Percentiles rank a stretch among this genome's conserved stretches.
Conservation (phyloP, 2,329 filamentous ascomycete genomes). For the Neofusicoccum parvum region DNA sequence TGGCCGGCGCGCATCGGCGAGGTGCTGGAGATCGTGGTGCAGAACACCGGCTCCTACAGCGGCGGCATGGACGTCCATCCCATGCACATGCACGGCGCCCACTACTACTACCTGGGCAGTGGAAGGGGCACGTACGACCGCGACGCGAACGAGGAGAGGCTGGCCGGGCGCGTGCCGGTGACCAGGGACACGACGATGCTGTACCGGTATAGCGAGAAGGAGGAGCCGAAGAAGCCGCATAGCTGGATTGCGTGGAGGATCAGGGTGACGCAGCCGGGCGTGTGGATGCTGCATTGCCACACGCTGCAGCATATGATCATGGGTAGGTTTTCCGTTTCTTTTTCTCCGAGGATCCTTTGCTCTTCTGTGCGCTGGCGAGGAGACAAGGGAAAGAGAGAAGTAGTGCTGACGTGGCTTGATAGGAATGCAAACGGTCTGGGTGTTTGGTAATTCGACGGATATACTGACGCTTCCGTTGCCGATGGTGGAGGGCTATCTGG, state of each 20-base stretch:
- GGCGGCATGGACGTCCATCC: conserved; percentile 47
- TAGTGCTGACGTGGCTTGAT: neutral
- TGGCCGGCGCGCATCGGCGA: conserved; percentile 61
- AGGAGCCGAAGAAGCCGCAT: conserved; percentile 42
- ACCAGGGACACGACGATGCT: conserved; percentile 56
- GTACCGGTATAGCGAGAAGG: conserved; percentile 54
- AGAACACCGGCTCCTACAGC: conserved; percentile 36
- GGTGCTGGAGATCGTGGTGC: conserved; percentile 57
- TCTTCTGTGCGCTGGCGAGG: neutral
- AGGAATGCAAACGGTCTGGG: conserved; percentile 51
- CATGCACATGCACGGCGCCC: conserved; percentile 58
- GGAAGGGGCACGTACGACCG: conserved; percentile 58
- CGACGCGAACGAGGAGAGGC: conserved; percentile 49
- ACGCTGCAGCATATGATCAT: conserved; percentile 61
- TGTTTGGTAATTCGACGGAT: conserved; percentile 47
- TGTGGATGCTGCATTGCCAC: conserved; percentile 67
- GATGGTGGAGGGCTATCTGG: conserved; percentile 47
- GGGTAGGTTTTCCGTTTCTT: conserved; percentile 37
- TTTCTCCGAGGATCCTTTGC: neutral
- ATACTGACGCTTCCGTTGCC: conserved; percentile 38
- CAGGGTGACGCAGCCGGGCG: conserved; percentile 54
- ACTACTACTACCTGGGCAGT: conserved; percentile 57
- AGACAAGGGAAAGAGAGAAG: no score
- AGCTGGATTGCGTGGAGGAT: conserved; percentile 67
- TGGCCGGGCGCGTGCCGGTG: conserved; percentile 43